These are phyloP conservation scores for Beta lomatogona DNA, from an alignment of 179 eudicot species.

Conservation along the genomic window DNA sequence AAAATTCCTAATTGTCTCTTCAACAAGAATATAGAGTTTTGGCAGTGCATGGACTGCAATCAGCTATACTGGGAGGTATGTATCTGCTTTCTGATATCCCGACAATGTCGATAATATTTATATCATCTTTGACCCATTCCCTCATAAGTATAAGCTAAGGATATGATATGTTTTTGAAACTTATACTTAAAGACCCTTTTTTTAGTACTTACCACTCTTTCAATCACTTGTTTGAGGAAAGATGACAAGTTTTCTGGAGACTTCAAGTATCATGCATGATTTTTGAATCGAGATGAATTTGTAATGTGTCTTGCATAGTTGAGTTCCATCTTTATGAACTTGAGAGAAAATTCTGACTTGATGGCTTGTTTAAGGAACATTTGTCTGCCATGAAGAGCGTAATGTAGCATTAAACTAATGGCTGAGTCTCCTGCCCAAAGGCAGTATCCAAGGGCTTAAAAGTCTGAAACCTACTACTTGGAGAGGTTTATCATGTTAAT, in stretches of 20 bases:
- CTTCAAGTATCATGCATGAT: not conserved
- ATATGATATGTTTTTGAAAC: not conserved
- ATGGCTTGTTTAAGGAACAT: not conserved
- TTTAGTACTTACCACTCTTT: not conserved
- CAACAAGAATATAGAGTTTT: conserved; percentile 78
- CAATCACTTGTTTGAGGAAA: not conserved
- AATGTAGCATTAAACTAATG: not conserved
- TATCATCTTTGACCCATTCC: not conserved
- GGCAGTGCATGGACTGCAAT: conserved; percentile 97
- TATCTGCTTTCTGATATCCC: not conserved
- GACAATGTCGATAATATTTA: not conserved
- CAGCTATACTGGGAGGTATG: conserved; percentile 98
- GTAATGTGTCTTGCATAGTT: not conserved
- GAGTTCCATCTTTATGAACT: not conserved
- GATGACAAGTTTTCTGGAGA: not conserved
- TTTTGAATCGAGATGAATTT: not conserved
- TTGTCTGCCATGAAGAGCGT: not conserved
- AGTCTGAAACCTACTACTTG: not conserved
- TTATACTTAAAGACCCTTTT: not conserved
- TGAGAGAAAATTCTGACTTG: not conserved
- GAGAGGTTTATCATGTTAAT: not conserved
- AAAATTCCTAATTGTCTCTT: conserved; percentile 89
- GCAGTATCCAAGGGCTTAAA: not conserved
- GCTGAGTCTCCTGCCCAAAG: not conserved
- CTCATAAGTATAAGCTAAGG: not conserved